A percentile compares a stretch with the other conserved stretches of the same genome.
Evolutionary conservation across 495 filamentous ascomycete genomes (phyloP).

Genomic region (Geoglossum glabrum): DNA sequence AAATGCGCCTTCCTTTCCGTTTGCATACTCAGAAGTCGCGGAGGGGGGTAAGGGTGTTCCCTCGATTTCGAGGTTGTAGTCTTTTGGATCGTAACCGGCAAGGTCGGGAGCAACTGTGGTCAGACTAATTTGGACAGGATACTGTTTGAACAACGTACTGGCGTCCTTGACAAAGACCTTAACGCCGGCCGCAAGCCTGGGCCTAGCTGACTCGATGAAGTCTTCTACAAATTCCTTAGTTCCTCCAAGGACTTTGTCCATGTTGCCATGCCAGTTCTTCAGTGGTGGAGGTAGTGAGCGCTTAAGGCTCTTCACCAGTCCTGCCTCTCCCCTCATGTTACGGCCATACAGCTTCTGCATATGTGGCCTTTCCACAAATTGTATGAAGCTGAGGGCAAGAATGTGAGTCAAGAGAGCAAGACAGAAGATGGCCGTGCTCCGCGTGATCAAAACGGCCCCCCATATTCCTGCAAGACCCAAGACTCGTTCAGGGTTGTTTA

Average conservation of each 20-base stretch:
- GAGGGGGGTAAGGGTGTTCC: constrained; percentile 34
- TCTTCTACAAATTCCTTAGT: constrained; percentile 80
- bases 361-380: constrained; percentile 86
- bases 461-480: constrained; percentile 89
- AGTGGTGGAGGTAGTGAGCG: constrained; percentile 71
- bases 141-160: constrained; percentile 67
- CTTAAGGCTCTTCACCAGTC: constrained; percentile 75
- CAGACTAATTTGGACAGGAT: constrained; percentile 74
- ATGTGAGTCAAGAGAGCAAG: constrained; percentile 73
- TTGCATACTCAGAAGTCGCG: constrained; percentile 25
- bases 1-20: constrained; percentile 29
- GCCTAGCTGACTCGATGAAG: constrained; percentile 67
- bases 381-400: constrained; percentile 68
- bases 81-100: constrained; percentile 61
- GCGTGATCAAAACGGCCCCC: constrained; percentile 84
- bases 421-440: constrained; percentile 62
- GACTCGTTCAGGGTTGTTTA: constrained; percentile 93
- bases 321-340: constrained; percentile 66
- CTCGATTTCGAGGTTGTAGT: constrained; percentile 60
- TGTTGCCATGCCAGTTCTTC: constrained; percentile 53
- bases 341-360: constrained; percentile 96
- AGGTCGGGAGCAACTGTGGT: constrained; percentile 63
- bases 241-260: constrained; percentile 71
- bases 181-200: constrained; percentile 71
- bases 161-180: constrained; percentile 77